Evolutionary conservation across 495 filamentous ascomycete species (phyloP), one percentile per base, ranked within the genome.

Genomic region (Aspergillus steynii): DNA sequence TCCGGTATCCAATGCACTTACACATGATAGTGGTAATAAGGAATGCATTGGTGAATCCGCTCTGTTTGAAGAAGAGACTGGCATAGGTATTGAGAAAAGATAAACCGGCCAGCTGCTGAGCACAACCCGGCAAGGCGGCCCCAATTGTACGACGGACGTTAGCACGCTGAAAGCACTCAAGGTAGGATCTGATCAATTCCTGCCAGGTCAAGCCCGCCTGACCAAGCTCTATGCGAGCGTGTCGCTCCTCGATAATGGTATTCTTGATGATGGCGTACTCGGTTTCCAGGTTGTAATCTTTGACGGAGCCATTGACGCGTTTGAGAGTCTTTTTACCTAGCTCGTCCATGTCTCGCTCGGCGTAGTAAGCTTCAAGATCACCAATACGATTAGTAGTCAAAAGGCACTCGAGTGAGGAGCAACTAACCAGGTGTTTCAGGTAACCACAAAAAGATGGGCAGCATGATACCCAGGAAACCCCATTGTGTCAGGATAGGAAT

Each of bases 211-310:
- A 48, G 42, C 20, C 31, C 20, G 28, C 32, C 27, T 57, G n/a
- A 6, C 42, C 42, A 29, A 32, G 48, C 8, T 57, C 55, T 25
- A 48, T 26, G 20, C 55, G 55, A 28, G 55, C 55, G 14, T 49
- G 55, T 9, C 15, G 37, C 48, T 57, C 45, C 9, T 27, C 55
- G 7, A 57, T 26, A 48, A 57, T 57, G 2, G 55, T 50, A 20
- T 57, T 57, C 27, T 50, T 57, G 1, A 57, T 57, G 42, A 57
- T 57, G n/a, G 55, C 27, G 14, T 57, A 57, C 25, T 50, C 55
- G 45, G 42, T 47, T 63, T 72, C 26, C 12, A 42, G 1, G 37
- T 15, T 42, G 12, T 12, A 14, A 15, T 15, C 9, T 10, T 42
- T 15, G 12, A 12, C 37, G 37, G 10, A 42, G 1, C 37, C 37